Conservation (phyloP, 2,329 filamentous ascomycete genomes). For the Penicillium sp. region DNA sequence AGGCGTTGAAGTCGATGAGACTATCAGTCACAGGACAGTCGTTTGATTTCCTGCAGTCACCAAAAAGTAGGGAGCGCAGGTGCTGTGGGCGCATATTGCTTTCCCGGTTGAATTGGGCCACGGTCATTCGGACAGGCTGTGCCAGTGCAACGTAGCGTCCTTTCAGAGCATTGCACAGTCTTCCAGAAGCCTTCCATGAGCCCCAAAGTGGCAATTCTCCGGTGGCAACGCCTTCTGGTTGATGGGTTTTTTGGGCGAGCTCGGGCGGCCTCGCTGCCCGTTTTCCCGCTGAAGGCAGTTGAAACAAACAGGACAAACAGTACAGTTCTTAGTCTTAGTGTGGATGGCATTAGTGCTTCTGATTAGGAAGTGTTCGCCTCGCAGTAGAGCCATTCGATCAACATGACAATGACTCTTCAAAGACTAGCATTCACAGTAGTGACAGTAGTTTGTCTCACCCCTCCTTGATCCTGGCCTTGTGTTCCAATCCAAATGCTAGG, state of each 20-base stretch:
- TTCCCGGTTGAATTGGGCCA: neutral
- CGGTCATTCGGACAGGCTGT: neutral
- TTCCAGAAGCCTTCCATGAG: conserved; percentile 11
- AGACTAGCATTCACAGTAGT: neutral
- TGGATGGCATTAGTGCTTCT: too few species aligned
- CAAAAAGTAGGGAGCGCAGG: neutral
- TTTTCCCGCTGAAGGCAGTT: conserved; percentile 3
- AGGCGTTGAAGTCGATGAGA: neutral
- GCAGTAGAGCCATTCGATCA: neutral
- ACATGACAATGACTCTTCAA: neutral
- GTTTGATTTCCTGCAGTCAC: neutral
- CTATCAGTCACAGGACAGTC: neutral
- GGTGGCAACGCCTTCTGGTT: conserved; percentile 24
- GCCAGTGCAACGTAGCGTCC: neutral
- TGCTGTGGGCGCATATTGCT: neutral
- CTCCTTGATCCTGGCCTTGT: neutral
- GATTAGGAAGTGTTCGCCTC: neutral
- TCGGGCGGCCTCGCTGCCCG: neutral
- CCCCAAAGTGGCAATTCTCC: conserved; percentile 29
- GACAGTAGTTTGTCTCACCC: neutral
- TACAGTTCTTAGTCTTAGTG: neutral
- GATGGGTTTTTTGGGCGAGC: conserved; percentile 20
- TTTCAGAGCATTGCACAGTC: neutral
- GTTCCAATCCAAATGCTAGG: neutral
- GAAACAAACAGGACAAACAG: conserved; percentile 10